Conservation (phyloP, 1,139 yeast genomes). For the Ogataea hybrid region DNA sequence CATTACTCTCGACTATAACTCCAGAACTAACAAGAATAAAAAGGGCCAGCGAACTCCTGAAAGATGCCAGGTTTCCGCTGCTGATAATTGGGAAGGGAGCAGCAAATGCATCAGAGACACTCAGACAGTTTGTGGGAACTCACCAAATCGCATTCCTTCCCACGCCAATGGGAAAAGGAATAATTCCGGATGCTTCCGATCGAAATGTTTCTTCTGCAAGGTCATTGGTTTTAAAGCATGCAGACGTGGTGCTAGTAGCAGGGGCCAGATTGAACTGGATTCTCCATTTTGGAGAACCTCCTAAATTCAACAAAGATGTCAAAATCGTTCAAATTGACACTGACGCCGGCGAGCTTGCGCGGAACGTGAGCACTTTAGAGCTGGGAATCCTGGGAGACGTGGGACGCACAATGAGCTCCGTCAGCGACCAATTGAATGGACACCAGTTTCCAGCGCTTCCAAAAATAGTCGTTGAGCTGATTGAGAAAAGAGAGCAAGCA, state of each 20-base stretch:
- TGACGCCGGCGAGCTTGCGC: no score
- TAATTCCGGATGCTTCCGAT: conserved; percentile 46
- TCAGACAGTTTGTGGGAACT: conserved; percentile 39
- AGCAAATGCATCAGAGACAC: conserved; percentile 40
- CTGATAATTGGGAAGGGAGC: conserved; percentile 66
- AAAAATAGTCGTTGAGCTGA: no score
- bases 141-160: conserved; percentile 56
- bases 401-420: no score
- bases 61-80: conserved; percentile 44
- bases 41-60: conserved; percentile 35
- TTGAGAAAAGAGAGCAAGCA: no score
- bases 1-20: conserved; percentile 1
- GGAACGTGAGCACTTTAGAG: no score
- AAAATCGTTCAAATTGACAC: no score
- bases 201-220: conserved; percentile 59
- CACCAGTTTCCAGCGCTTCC: no score
- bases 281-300: no score
- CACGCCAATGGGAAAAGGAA: conserved; percentile 77
- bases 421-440: no score
- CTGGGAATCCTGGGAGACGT: no score
- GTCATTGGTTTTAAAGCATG: conserved; percentile 48
- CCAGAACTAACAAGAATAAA: conserved; percentile 36
- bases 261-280: no score
- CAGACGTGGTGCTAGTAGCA: conserved; percentile 58
- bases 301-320: no score